Conservation (phyloP, 768 basidiomycete genomes). For the Naematelia aurantialba region DNA sequence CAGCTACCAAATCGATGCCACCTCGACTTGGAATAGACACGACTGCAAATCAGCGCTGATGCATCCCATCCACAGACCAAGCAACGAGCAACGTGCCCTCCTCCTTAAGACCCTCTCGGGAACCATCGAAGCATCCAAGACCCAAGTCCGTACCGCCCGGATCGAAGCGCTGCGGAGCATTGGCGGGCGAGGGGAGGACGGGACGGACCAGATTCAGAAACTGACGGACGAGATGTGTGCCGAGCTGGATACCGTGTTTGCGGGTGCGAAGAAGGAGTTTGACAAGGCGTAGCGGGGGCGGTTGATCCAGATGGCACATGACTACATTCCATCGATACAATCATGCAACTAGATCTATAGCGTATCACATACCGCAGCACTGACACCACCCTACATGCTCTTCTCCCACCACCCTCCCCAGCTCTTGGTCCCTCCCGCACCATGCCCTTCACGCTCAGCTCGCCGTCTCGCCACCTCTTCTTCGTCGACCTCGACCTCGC, state of each 20-base stretch:
- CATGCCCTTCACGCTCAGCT: slow-evolving; percentile 10
- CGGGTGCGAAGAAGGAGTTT: slow-evolving; percentile 49
- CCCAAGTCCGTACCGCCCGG: slow-evolving; percentile 42
- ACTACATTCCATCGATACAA: no score
- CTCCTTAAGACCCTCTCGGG: slow-evolving; percentile 32
- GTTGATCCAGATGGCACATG: no score
- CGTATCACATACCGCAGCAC: no score
- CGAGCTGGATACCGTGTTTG: slow-evolving; percentile 41
- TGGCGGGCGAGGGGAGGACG: slow-evolving; percentile 31
- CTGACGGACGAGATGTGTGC: slow-evolving; percentile 40
- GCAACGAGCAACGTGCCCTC: slow-evolving; percentile 30
- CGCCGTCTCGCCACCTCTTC: slow-evolving; percentile 20
- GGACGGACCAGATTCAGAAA: slow-evolving; percentile 44
- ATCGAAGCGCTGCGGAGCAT: slow-evolving; percentile 44
- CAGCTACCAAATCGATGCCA: no score
- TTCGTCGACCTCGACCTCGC: slow-evolving; percentile 14
- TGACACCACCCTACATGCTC: slow-evolving; percentile 18
- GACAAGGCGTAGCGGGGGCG: slow-evolving; percentile 39
- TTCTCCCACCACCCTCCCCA: slow-evolving; percentile 38
- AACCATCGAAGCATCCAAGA: slow-evolving; percentile 45
- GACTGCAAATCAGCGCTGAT: not conserved
- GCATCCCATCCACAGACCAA: slow-evolving; percentile 28
- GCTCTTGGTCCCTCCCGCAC: slow-evolving; percentile 9
- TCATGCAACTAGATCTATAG: no score
- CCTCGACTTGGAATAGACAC: no score